phyloP scores from a whole-genome alignment of 148 eudicot species.

The Cornus florida region DNA sequence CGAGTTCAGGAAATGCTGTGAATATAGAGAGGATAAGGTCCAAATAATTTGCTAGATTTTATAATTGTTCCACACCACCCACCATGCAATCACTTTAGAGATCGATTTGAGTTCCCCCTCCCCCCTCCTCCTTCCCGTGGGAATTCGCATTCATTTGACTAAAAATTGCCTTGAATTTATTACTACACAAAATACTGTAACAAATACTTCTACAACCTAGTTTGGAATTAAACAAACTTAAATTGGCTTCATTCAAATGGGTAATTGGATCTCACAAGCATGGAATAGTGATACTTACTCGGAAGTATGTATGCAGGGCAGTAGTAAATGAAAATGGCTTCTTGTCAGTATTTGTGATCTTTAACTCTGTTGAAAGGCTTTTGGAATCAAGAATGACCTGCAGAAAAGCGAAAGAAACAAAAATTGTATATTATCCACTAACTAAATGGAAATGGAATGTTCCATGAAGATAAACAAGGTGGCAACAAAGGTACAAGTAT shows the following conservation, averaged over 20 bases:
- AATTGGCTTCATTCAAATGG: not conserved
- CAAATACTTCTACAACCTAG: not conserved
- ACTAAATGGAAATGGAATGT: not conserved
- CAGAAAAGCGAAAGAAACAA: constrained; percentile 23
- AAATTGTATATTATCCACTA: not conserved
- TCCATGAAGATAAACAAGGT: not conserved
- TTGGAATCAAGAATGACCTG: constrained; percentile 80
- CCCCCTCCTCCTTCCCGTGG: not conserved
- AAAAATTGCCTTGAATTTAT: not conserved
- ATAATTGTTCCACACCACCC: not conserved
- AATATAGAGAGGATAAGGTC: not conserved
- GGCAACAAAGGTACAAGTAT: not conserved
- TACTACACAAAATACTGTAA: not conserved
- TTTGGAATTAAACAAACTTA: constrained; percentile 1
- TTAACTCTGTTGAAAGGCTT: constrained; percentile 81
- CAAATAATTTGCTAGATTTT: not conserved
- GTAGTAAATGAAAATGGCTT: constrained; percentile 84
- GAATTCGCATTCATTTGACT: not conserved
- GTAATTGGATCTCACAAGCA: constrained; percentile 2
- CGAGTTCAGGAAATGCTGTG: not conserved
- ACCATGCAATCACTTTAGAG: not conserved
- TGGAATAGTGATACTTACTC: constrained; percentile 47
- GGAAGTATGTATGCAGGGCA: constrained; percentile 91
- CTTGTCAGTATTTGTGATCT: constrained; percentile 73
- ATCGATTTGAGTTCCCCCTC: not conserved